phyloP scores from a whole-genome alignment of 1,284 basidiomycete genomes.

The Neotropicomus parvogracilis region DNA sequence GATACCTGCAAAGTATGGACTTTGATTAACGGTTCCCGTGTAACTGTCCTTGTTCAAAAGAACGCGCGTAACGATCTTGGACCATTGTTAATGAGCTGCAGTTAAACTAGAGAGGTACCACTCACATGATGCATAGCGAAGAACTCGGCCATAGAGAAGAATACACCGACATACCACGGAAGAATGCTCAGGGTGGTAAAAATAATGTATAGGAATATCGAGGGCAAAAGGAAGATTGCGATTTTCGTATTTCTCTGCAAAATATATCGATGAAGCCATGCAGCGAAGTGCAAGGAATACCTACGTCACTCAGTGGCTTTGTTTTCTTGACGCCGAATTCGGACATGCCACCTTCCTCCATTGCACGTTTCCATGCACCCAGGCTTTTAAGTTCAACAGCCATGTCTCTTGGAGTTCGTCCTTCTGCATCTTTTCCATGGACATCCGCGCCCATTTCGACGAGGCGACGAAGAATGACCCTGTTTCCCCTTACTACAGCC shows the following conservation, averaged over 20 bases:
- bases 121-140: slow-evolving; percentile 90
- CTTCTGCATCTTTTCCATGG: slow-evolving; percentile 76
- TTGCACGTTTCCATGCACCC: slow-evolving; percentile 81
- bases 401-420: slow-evolving; percentile 92
- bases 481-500: slow-evolving; percentile 97
- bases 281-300: not conserved
- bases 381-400: slow-evolving; percentile 89
- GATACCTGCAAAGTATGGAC: slow-evolving; percentile 91
- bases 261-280: slow-evolving; percentile 4
- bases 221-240: slow-evolving; percentile 80
- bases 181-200: slow-evolving; percentile 80
- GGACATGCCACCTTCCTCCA: slow-evolving; percentile 81
- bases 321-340: slow-evolving; percentile 70
- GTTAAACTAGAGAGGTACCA: slow-evolving; percentile 14
- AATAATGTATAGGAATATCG: slow-evolving; percentile 75
- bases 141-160: slow-evolving; percentile 81
- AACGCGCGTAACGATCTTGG: slow-evolving; percentile 76
- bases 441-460: slow-evolving; percentile 85
- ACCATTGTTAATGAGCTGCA: slow-evolving; percentile 1
- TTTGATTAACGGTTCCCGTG: slow-evolving; percentile 71
- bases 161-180: slow-evolving; percentile 86
- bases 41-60: slow-evolving; percentile 76
- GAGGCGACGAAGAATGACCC: slow-evolving; percentile 80
- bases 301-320: slow-evolving; percentile 68
- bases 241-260: slow-evolving; percentile 72